phyloP scores from a whole-genome alignment of 495 filamentous ascomycete species.

The Friedmanniomyces endolithicus region DNA sequence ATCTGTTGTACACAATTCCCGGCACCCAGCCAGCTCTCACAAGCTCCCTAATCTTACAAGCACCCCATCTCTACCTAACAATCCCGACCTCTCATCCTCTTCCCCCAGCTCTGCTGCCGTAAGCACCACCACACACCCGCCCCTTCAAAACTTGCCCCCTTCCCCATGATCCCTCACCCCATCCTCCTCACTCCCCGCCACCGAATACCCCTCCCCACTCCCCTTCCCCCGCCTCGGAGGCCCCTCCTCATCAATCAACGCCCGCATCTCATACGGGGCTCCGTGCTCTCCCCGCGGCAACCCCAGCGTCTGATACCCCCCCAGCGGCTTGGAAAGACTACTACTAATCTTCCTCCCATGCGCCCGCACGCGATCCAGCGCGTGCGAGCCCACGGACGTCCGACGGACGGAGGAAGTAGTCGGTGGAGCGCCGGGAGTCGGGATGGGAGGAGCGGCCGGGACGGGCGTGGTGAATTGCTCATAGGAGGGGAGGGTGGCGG shows the following conservation, averaged over 20 bases:
- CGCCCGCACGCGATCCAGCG: slow-evolving; percentile 4
- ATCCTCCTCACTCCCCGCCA: slow-evolving; percentile 7
- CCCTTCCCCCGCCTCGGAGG: slow-evolving; percentile 12
- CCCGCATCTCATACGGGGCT: slow-evolving; percentile 16
- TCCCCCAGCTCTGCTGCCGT: not conserved
- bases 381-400: not conserved
- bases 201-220: slow-evolving; percentile 8
- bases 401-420: not conserved
- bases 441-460: not conserved
- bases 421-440: too few relatives aligned
- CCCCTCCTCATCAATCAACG: slow-evolving; percentile 15
- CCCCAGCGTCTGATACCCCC: slow-evolving; percentile 2
- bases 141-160: not conserved
- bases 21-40: too few relatives aligned
- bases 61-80: too few relatives aligned
- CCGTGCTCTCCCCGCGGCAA: not conserved
- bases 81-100: too few relatives aligned
- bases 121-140: not conserved
- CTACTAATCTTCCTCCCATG: slow-evolving; percentile 15
- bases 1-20: too few relatives aligned
- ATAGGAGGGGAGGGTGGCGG: slow-evolving; percentile 4
- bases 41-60: too few relatives aligned
- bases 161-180: not conserved
- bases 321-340: slow-evolving; percentile 2
- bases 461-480: slow-evolving; percentile 13